Percentiles rank a stretch among this genome's conserved stretches.
Evolutionary conservation across 2,329 filamentous ascomycete species (phyloP).

Genomic region (Sphaerulina musiva): DNA sequence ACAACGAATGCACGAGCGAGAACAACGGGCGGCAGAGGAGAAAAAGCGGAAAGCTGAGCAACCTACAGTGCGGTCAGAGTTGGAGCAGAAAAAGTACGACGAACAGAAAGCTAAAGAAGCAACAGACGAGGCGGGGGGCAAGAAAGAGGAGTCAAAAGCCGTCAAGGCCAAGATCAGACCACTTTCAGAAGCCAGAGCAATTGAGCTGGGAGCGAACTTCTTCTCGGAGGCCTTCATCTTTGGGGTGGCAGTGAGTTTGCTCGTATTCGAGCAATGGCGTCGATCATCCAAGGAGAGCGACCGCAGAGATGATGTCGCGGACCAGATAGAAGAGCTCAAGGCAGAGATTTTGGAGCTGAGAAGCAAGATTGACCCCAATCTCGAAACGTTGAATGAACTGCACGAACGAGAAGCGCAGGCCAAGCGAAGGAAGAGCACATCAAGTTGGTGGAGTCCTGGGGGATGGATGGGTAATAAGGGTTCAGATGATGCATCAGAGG

Average conservation of each 20-base stretch:
- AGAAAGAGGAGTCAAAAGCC: conserved; percentile 40
- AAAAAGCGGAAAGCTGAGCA: conserved; percentile 46
- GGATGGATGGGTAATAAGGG: conserved; percentile 1
- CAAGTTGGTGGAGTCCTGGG: conserved; percentile 28
- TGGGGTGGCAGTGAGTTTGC: conserved; percentile 54
- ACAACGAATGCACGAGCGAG: conserved; percentile 47
- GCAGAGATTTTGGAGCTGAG: conserved; percentile 37
- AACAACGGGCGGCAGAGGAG: conserved; percentile 51
- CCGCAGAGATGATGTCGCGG: conserved; percentile 54
- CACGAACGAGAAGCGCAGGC: conserved; percentile 32
- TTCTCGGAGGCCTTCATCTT: conserved; percentile 63
- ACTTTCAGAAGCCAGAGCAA: conserved; percentile 60
- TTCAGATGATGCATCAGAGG: conserved; percentile 14
- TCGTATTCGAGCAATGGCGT: conserved; percentile 57
- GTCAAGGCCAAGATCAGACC: conserved; percentile 50
- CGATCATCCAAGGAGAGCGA: conserved; percentile 55
- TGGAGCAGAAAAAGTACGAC: conserved; percentile 52
- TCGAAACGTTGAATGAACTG: conserved; percentile 34
- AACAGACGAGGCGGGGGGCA: conserved; percentile 30
- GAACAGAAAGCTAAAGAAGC: conserved; percentile 37
- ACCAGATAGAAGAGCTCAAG: conserved; percentile 54
- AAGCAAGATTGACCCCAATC: conserved; percentile 29
- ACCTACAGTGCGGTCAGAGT: conserved; percentile 58
- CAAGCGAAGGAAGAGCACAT: conserved; percentile 22
- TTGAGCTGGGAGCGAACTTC: conserved; percentile 63